Conservation (phyloP, 805 yeast species). For the Saturnispora halmiae region DNA sequence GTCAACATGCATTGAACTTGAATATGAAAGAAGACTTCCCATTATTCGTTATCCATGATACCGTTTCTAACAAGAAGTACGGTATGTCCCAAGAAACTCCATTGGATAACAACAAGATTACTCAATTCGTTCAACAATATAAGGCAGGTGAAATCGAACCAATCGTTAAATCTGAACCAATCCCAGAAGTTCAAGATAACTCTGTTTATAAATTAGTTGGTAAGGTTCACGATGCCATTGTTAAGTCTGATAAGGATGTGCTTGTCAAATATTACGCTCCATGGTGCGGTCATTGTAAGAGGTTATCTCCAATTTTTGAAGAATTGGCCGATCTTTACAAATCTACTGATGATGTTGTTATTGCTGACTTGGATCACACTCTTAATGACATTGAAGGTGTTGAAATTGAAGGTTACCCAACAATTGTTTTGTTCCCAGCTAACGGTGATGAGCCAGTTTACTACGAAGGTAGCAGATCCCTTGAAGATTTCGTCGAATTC, state of each 20-base stretch:
- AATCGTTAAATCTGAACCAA: constrained; percentile 71
- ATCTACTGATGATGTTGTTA: constrained; percentile 45
- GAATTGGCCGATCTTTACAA: constrained; percentile 69
- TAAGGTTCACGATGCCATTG: constrained; percentile 64
- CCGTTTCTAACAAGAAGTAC: constrained; percentile 59
- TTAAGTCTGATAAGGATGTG: constrained; percentile 57
- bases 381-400: constrained; percentile 73
- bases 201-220: constrained; percentile 69
- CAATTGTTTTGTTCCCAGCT: constrained; percentile 85
- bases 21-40: constrained; percentile 84
- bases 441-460: constrained; percentile 55
- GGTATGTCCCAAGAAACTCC: constrained; percentile 55
- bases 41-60: constrained; percentile 79
- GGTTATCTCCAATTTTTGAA: constrained; percentile 56
- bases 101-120: constrained; percentile 45
- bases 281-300: constrained; percentile 94
- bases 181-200: constrained; percentile 75
- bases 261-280: constrained; percentile 94
- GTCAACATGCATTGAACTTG: constrained; percentile 79
- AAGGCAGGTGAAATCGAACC: constrained; percentile 59
- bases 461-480: constrained; percentile 63
- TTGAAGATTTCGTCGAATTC: constrained; percentile 62
- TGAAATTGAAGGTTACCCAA: constrained; percentile 85
- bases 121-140: constrained; percentile 54
- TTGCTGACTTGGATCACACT: constrained; percentile 88